These are phyloP conservation scores for Mycena leptocephala DNA, from an alignment of 768 basidiomycete genomes.

Conservation along the genomic window DNA sequence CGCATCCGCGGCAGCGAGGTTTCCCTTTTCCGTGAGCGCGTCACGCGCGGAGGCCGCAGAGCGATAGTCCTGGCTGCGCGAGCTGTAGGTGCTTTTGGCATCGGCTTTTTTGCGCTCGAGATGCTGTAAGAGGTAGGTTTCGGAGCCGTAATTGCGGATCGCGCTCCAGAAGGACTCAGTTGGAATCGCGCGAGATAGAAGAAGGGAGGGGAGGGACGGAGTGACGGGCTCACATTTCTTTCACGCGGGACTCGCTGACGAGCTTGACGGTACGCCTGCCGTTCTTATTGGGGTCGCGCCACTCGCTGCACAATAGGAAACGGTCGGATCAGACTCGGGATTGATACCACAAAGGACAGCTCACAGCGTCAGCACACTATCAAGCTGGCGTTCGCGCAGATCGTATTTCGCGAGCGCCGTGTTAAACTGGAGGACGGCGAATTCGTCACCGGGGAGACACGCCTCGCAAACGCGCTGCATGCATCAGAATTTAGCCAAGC, in stretches of 20 bases:
- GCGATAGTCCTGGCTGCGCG: conserved; percentile 18
- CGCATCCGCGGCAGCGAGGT: not conserved
- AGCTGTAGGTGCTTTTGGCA: conserved; percentile 4
- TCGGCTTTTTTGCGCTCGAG: conserved; percentile 2
- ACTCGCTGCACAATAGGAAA: not conserved
- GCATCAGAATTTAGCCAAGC: not conserved
- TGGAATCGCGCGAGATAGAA: too few species aligned
- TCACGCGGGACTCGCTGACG: conserved; percentile 19
- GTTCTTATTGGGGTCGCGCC: not conserved
- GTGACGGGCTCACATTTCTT: not conserved
- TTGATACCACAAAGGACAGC: not conserved
- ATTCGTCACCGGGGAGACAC: conserved; percentile 18
- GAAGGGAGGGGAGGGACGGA: not conserved
- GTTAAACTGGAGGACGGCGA: not conserved
- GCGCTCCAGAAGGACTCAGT: conserved; percentile 16
- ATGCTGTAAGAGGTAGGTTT: not conserved
- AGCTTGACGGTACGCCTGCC: conserved; percentile 15
- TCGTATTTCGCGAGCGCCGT: conserved; percentile 29
- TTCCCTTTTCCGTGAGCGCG: conserved; percentile 15
- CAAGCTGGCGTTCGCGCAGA: conserved; percentile 14
- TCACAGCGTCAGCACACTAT: not conserved
- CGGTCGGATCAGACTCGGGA: not conserved
- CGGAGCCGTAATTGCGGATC: conserved; percentile 6
- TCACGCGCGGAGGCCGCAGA: conserved; percentile 5
- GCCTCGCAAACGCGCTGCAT: conserved; percentile 19